These are phyloP conservation scores for Fusarium anguioides DNA, from an alignment of 2,329 filamentous ascomycete genomes.

Conservation along the genomic window DNA sequence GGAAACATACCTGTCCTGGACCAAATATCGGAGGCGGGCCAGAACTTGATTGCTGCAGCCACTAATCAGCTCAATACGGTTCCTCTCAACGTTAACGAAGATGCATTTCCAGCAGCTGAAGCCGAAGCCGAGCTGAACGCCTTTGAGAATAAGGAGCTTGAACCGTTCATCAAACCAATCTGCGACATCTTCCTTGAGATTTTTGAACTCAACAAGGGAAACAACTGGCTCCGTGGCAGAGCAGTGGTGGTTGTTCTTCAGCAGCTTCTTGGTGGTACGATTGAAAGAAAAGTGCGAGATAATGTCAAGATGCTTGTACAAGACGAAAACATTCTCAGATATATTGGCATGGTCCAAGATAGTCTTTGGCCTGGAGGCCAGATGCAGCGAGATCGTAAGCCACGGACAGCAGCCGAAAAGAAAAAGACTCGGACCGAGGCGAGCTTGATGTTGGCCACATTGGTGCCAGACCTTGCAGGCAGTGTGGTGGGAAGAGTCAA, in stretches of 20 bases:
- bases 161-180: constrained; percentile 98
- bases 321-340: constrained; percentile 82
- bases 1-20: constrained; percentile 96
- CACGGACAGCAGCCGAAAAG: constrained; percentile 78
- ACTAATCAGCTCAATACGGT: constrained; percentile 71
- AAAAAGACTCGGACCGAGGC: constrained; percentile 86
- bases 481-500: constrained; percentile 94
- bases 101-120: constrained; percentile 70
- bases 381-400: constrained; percentile 59
- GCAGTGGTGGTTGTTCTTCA: constrained; percentile 97
- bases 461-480: constrained; percentile 89
- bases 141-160: constrained; percentile 88
- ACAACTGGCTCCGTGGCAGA: constrained; percentile 95
- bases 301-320: constrained; percentile 78
- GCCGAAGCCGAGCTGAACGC: constrained; percentile 94
- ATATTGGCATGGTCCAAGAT: constrained; percentile 78
- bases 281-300: constrained; percentile 94
- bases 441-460: constrained; percentile 85
- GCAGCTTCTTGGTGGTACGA: constrained; percentile 93
- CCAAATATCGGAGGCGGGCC: constrained; percentile 90
- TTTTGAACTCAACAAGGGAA: constrained; percentile 93
- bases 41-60: constrained; percentile 86
- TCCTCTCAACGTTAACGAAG: constrained; percentile 64
- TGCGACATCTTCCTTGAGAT: constrained; percentile 97
- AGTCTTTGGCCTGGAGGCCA: constrained; percentile 84